These are phyloP conservation scores for Blakeslea trispora DNA, from an alignment of 371 early-diverging fungal species.

Conservation along the genomic window DNA sequence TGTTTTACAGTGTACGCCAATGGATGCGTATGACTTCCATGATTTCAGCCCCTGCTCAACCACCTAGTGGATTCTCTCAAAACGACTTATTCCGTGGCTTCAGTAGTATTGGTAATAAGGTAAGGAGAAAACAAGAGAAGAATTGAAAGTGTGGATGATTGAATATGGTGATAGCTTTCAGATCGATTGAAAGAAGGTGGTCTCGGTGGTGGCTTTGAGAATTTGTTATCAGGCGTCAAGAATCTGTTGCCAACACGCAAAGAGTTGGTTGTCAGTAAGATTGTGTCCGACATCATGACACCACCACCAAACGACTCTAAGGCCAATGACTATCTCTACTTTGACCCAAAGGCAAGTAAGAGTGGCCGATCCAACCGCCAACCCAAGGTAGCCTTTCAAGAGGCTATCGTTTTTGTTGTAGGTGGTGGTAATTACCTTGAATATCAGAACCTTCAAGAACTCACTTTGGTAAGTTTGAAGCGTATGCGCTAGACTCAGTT, in stretches of 20 bases:
- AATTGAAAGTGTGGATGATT: background rate
- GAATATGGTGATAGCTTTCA: constrained; percentile 55
- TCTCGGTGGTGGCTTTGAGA: constrained; percentile 78
- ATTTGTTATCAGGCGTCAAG: constrained; percentile 91
- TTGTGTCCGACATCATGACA: constrained; percentile 87
- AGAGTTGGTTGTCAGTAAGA: constrained; percentile 84
- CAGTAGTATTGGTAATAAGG: constrained; percentile 85
- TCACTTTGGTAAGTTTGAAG: constrained; percentile 70
- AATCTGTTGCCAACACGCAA: constrained; percentile 89
- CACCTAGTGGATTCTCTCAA: constrained; percentile 54
- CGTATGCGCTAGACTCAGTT: no score
- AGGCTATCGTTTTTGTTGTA: constrained; percentile 94
- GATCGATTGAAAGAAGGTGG: constrained; percentile 81
- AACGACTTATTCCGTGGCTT: constrained; percentile 67
- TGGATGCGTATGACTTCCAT: constrained; percentile 70
- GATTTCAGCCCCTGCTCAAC: constrained; percentile 51
- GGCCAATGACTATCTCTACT: constrained; percentile 81
- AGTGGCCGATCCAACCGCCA: constrained; percentile 46
- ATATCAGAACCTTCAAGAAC: constrained; percentile 92
- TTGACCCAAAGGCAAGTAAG: constrained; percentile 84
- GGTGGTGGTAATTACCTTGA: constrained; percentile 97
- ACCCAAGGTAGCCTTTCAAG: constrained; percentile 71
- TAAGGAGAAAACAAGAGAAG: no score
- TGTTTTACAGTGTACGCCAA: constrained; percentile 61
- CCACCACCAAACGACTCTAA: constrained; percentile 58